Percentiles rank a stretch among this genome's conserved stretches.
phyloP scores from a whole-genome alignment of 2,329 filamentous ascomycete species.

The Ceratocystis cubensis region DNA sequence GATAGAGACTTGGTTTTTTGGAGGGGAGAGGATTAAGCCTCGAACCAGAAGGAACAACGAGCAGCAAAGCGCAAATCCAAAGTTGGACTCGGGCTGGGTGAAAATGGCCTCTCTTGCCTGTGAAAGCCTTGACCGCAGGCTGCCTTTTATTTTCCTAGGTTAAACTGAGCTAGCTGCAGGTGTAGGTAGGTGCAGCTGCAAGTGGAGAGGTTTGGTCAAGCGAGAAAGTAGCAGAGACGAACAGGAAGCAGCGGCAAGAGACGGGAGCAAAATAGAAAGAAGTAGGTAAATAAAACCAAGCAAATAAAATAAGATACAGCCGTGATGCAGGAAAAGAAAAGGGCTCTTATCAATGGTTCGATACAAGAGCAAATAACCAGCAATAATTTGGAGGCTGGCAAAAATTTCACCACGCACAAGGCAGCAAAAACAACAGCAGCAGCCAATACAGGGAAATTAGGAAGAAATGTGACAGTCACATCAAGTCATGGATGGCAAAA shows the following conservation, averaged over 20 bases:
- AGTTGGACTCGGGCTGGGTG: conserved; percentile 1
- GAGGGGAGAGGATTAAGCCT: not conserved
- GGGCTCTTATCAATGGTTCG: not conserved
- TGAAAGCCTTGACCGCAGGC: conserved; percentile 5
- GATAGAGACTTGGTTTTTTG: not conserved
- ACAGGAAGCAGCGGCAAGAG: not conserved
- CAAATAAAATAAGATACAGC: too few relatives aligned
- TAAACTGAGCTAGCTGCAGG: conserved; percentile 9
- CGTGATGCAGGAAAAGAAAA: not conserved
- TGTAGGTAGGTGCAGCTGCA: conserved; percentile 7
- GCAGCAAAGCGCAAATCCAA: conserved; percentile 1
- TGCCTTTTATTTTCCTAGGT: not conserved
- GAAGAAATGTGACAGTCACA: not conserved
- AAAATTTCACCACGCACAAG: not conserved
- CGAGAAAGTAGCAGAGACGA: not conserved
- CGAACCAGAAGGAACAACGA: not conserved
- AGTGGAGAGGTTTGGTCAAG: not conserved
- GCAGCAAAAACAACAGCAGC: not conserved
- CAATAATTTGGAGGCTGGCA: not conserved
- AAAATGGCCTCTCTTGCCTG: not conserved
- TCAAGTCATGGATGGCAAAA: not conserved
- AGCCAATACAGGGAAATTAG: not conserved
- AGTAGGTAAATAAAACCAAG: not conserved
- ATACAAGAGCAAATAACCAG: not conserved
- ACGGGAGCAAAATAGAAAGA: not conserved